Percentiles rank a stretch among this genome's conserved stretches.
Conservation (phyloP, 345 rosid species). For the Erucastrum elatum region DNA sequence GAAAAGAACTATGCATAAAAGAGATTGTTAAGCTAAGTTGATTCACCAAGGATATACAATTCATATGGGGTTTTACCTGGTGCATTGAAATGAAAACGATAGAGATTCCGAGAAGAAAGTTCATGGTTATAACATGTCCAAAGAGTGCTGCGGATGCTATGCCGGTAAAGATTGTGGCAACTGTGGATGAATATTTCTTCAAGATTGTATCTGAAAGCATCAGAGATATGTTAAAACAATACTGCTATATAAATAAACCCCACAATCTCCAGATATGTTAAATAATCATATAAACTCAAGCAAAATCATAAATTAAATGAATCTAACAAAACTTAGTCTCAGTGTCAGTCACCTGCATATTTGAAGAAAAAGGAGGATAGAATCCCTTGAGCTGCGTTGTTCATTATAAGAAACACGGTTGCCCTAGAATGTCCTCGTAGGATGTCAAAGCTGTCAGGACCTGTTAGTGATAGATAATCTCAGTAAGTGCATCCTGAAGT, state of each 20-base stretch:
- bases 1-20: constrained; percentile 70
- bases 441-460: constrained; percentile 73
- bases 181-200: constrained; percentile 98
- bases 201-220: constrained; percentile 80
- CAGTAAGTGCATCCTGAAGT: neutral
- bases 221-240: constrained; percentile 15
- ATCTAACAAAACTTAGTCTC: constrained; percentile 9
- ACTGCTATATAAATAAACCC: neutral
- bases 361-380: neutral
- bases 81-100: constrained; percentile 97
- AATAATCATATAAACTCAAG: neutral
- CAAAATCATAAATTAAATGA: neutral
- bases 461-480: constrained; percentile 44
- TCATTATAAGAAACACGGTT: neutral
- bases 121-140: constrained; percentile 89
- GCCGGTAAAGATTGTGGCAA: constrained; percentile 97
- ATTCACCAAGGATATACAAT: constrained; percentile 10
- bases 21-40: neutral
- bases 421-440: neutral
- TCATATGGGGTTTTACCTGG: constrained; percentile 56
- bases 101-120: constrained; percentile 89
- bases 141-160: constrained; percentile 88
- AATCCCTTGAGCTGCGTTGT: neutral
- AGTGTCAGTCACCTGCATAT: neutral
- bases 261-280: constrained; percentile 10